A percentile compares a stretch with the other conserved stretches of the same genome.
phyloP scores from a whole-genome alignment of 2,329 filamentous ascomycete species.

The Paradendryphiella salina region DNA sequence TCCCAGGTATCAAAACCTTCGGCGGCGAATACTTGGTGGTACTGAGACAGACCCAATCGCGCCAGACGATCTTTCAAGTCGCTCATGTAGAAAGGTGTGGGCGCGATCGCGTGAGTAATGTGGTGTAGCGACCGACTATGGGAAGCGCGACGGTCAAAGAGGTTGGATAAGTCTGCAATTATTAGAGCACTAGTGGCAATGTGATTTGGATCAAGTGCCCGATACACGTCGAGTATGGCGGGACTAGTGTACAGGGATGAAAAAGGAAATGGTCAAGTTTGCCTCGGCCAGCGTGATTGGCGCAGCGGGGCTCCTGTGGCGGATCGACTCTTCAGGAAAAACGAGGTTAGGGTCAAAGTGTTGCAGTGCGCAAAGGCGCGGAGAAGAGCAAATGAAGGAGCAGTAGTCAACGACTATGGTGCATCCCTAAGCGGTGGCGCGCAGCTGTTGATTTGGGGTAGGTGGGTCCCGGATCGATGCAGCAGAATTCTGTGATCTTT shows the following conservation, averaged over 20 bases:
- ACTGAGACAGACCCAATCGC: slow-evolving; percentile 78
- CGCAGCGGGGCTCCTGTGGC: slow-evolving; percentile 27
- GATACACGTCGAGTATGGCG: slow-evolving; percentile 17
- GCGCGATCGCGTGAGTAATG: slow-evolving; percentile 8
- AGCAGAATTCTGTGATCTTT: slow-evolving; percentile 31
- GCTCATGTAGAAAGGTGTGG: slow-evolving; percentile 57
- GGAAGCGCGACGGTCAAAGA: slow-evolving; percentile 5
- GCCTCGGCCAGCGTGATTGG: slow-evolving; percentile 31
- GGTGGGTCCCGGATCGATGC: slow-evolving; percentile 32
- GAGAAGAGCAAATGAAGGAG: slow-evolving; percentile 43
- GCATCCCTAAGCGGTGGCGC: slow-evolving; percentile 35
- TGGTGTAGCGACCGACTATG: slow-evolving; percentile 9
- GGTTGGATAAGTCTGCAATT: slow-evolving; percentile 55
- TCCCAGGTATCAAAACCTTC: slow-evolving; percentile 88
- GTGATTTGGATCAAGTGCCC: slow-evolving; percentile 6
- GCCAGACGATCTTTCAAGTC: slow-evolving; percentile 68
- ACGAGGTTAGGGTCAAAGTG: slow-evolving; percentile 42
- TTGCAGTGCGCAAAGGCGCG: slow-evolving; percentile 46
- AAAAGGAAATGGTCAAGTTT: slow-evolving; percentile 37
- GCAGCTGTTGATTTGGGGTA: slow-evolving; percentile 27
- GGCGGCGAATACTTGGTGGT: slow-evolving; percentile 70
- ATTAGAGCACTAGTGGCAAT: slow-evolving; percentile 31
- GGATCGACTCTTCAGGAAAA: slow-evolving; percentile 35
- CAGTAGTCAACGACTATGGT: slow-evolving; percentile 27
- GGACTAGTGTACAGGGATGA: slow-evolving; percentile 33